phyloP scores from a whole-genome alignment of 2,329 filamentous ascomycete genomes.

The Tolypocladium nubicola region DNA sequence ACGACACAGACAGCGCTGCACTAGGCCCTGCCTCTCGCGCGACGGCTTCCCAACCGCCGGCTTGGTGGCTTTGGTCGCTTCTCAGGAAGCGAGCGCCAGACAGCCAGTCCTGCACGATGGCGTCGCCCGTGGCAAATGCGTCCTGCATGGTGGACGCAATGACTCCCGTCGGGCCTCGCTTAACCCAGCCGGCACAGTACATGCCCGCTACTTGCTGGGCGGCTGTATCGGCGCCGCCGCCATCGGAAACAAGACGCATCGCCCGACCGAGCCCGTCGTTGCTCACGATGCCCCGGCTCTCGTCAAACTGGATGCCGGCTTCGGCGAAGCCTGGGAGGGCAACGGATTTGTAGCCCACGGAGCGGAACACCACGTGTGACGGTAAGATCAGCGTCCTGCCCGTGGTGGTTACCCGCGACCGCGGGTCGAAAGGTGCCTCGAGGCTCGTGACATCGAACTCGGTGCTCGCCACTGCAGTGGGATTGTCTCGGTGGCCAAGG shows the following conservation, averaged over 20 bases:
- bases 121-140: conserved; percentile 80
- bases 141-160: conserved; percentile 96
- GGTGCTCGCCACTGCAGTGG: conserved; percentile 48
- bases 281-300: conserved; percentile 60
- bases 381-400: conserved; percentile 42
- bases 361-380: conserved; percentile 72
- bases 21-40: conserved; percentile 42
- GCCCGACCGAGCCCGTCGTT: conserved; percentile 77
- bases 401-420: conserved; percentile 36
- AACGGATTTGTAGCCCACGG: conserved; percentile 87
- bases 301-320: conserved; percentile 69
- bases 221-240: conserved; percentile 16
- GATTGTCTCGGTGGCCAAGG: conserved; percentile 32
- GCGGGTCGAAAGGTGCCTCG: conserved; percentile 41
- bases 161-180: conserved; percentile 85
- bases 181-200: conserved; percentile 96
- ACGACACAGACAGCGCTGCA: conserved; percentile 56
- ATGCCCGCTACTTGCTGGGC: conserved; percentile 51
- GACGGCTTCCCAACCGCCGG: conserved; percentile 67
- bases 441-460: conserved; percentile 55
- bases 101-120: conserved; percentile 69
- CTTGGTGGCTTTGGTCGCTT: background rate
- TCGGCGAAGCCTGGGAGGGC: conserved; percentile 64
- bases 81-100: conserved; percentile 29
- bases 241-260: conserved; percentile 22